Evolutionary conservation across 2,329 filamentous ascomycete species (phyloP).

Genomic region (Fusarium verrucosum): DNA sequence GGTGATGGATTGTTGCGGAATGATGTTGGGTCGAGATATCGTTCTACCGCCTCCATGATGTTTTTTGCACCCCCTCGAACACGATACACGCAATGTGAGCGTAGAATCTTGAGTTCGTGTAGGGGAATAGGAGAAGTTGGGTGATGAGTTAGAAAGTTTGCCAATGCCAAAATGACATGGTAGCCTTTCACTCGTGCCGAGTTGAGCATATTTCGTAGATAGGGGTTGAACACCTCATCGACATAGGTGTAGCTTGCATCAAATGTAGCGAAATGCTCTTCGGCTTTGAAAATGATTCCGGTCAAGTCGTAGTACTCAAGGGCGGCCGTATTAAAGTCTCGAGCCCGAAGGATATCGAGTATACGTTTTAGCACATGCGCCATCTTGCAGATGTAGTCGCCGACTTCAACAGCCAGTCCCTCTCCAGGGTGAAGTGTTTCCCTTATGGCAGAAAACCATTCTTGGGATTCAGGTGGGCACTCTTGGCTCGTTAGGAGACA

Average conservation of each 20-base stretch:
- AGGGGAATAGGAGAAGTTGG: conserved; percentile 36
- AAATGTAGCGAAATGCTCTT: conserved; percentile 34
- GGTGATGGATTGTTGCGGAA: conserved; percentile 45
- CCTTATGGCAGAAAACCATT: conserved; percentile 49
- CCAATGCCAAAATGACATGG: conserved; percentile 46
- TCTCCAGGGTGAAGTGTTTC: conserved; percentile 41
- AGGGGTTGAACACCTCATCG: conserved; percentile 38
- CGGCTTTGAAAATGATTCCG: conserved; percentile 41
- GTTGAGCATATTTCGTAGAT: conserved; percentile 48
- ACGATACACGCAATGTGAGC: conserved; percentile 41
- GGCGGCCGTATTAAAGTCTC: conserved; percentile 45
- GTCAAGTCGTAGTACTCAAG: conserved; percentile 43
- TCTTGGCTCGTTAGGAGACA: conserved; percentile 46
- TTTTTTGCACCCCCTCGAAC: conserved; percentile 44
- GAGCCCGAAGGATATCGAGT: conserved; percentile 38
- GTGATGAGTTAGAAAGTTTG: conserved; percentile 51
- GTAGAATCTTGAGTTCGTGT: conserved; percentile 43
- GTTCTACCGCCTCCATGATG: conserved; percentile 44
- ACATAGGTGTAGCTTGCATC: conserved; percentile 11
- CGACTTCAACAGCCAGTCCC: conserved; percentile 42
- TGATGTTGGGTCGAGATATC: conserved; percentile 40
- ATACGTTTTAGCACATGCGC: conserved; percentile 44
- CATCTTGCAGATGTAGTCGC: conserved; percentile 44
- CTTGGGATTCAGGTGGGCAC: conserved; percentile 50
- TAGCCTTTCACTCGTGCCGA: conserved; percentile 50